Conservation (phyloP, 2,329 filamentous ascomycete genomes). For the Aspergillus ochraceus region DNA sequence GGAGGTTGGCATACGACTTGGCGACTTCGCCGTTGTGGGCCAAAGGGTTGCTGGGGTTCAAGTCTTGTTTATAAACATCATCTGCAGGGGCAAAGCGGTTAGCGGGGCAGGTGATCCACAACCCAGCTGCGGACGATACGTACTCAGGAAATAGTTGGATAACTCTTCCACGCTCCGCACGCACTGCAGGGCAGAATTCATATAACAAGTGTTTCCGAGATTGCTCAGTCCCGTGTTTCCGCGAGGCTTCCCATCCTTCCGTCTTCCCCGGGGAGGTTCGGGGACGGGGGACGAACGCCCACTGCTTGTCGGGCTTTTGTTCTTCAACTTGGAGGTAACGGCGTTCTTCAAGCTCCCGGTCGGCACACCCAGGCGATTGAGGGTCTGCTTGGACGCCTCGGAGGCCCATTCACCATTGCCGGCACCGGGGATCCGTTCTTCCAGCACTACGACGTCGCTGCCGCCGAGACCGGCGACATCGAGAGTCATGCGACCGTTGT, state of each 20-base stretch:
- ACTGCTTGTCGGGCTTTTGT: slow-evolving; percentile 45
- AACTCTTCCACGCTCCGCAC: slow-evolving; percentile 91
- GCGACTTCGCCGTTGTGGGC: slow-evolving; percentile 85
- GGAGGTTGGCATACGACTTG: slow-evolving; percentile 73
- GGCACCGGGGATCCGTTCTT: slow-evolving; percentile 60
- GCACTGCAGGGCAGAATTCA: slow-evolving; percentile 97
- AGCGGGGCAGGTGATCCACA: background rate
- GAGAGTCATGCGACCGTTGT: slow-evolving; percentile 71
- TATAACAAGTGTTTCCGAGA: slow-evolving; percentile 96
- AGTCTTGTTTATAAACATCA: slow-evolving; percentile 71
- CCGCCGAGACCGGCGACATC: slow-evolving; percentile 67
- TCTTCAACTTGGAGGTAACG: slow-evolving; percentile 36
- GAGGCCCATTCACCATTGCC: slow-evolving; percentile 61
- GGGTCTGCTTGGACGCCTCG: slow-evolving; percentile 45
- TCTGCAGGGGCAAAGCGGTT: slow-evolving; percentile 33
- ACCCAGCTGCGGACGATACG: slow-evolving; percentile 4
- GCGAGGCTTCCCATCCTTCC: slow-evolving; percentile 66
- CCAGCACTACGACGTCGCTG: slow-evolving; percentile 77
- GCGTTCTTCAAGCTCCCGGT: slow-evolving; percentile 35
- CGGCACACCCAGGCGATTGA: slow-evolving; percentile 53
- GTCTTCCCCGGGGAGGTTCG: slow-evolving; percentile 66
- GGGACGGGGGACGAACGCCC: slow-evolving; percentile 71
- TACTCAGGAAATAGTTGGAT: slow-evolving; percentile 80
- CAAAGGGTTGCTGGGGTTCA: slow-evolving; percentile 83
- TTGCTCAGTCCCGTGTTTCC: slow-evolving; percentile 86